phyloP scores from a whole-genome alignment of 176 grass and related monocot genomes.

The maize (Zea mays) region DNA sequence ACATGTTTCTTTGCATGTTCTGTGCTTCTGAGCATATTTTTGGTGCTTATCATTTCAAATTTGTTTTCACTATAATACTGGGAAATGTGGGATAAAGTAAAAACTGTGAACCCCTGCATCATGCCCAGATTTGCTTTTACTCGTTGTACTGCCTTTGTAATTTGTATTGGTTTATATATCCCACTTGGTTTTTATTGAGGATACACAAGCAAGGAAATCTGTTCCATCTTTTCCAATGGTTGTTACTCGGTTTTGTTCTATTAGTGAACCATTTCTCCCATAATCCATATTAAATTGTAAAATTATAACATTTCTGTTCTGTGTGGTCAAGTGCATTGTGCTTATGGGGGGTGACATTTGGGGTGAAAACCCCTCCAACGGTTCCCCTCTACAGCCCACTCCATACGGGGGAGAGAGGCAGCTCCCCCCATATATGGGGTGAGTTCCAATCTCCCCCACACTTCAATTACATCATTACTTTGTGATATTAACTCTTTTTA shows the following conservation, averaged over 20 bases:
- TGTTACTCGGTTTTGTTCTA: not conserved
- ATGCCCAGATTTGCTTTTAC: not conserved
- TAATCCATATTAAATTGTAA: not conserved
- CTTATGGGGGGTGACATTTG: too few species aligned
- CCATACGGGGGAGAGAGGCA: too few species aligned
- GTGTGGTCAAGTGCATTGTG: not conserved
- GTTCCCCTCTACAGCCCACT: too few species aligned
- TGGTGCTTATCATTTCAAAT: not conserved
- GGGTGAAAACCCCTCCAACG: too few species aligned
- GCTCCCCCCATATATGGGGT: too few species aligned
- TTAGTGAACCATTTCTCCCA: not conserved
- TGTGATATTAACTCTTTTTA: too few species aligned
- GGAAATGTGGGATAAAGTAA: not conserved
- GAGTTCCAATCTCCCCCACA: too few species aligned
- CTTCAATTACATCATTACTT: too few species aligned
- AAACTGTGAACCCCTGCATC: not conserved
- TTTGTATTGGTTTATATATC: not conserved
- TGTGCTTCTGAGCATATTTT: not conserved
- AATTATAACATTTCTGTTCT: not conserved
- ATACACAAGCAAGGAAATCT: not conserved
- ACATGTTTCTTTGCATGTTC: not conserved
- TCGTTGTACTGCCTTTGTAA: not conserved
- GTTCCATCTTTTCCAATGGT: not conserved
- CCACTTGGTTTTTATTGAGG: slow-evolving; percentile 1
- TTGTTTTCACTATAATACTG: not conserved